Evolutionary conservation across 2,329 filamentous ascomycete genomes (phyloP).

Genomic region (Aspergillus sojae): DNA sequence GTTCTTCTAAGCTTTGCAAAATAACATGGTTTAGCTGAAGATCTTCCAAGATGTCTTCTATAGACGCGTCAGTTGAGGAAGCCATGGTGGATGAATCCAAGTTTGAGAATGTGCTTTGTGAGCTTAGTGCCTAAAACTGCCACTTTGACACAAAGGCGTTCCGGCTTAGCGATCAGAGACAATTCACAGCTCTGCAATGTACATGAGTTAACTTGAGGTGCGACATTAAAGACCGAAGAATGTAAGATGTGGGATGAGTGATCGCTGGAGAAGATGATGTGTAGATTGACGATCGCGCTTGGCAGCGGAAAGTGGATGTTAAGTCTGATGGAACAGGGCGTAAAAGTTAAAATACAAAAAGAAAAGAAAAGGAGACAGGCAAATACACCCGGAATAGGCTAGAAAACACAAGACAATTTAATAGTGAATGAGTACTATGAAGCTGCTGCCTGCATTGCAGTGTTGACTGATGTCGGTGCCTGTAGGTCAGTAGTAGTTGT

Average conservation of each 20-base stretch:
- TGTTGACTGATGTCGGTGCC: too few relatives aligned
- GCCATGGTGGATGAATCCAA: slow-evolving; percentile 12
- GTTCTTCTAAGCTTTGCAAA: slow-evolving; percentile 31
- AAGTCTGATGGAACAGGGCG: not conserved
- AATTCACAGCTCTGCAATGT: not conserved
- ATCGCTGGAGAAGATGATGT: not conserved
- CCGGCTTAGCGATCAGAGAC: not conserved
- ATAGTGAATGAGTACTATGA: not conserved
- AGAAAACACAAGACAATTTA: not conserved
- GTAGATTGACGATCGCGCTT: not conserved
- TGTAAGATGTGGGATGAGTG: not conserved
- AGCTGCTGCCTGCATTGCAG: not conserved
- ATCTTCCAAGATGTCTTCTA: slow-evolving; percentile 34
- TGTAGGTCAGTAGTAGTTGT: too few relatives aligned
- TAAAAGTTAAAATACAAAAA: not conserved
- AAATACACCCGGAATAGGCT: not conserved
- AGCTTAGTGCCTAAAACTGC: not conserved
- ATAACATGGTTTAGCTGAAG: slow-evolving; percentile 36
- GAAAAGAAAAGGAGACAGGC: not conserved
- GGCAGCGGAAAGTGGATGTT: not conserved
- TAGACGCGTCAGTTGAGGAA: slow-evolving; percentile 18
- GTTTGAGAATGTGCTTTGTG: too few relatives aligned
- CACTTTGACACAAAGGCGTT: not conserved
- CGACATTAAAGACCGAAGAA: not conserved
- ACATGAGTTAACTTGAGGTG: not conserved